These are phyloP conservation scores for Microsporum ferrugineum DNA, from an alignment of 2,329 filamentous ascomycete species.

Conservation along the genomic window DNA sequence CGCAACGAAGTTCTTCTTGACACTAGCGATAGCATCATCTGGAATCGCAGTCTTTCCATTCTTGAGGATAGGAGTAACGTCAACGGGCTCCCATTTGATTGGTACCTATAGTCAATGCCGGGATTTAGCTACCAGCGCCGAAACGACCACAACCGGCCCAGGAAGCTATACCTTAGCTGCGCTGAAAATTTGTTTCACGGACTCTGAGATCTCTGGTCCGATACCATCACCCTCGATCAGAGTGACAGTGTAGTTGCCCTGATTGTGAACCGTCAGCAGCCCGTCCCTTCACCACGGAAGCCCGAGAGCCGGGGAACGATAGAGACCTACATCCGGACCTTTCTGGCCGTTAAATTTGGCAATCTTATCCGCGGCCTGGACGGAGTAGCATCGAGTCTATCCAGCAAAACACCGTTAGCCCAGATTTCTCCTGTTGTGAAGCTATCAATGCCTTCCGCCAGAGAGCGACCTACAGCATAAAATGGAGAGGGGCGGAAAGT, in stretches of 20 bases:
- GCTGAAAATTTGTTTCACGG: constrained; percentile 96
- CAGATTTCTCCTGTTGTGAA: constrained; percentile 9
- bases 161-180: constrained; percentile 63
- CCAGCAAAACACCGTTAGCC: constrained; percentile 14
- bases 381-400: constrained; percentile 51
- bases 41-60: constrained; percentile 94
- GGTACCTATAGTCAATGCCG: constrained; percentile 51
- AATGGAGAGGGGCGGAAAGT: constrained; percentile 39
- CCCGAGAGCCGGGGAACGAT: background rate
- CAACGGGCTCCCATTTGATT: constrained; percentile 92
- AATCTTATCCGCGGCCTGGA: constrained; percentile 53
- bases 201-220: constrained; percentile 92
- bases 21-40: constrained; percentile 81
- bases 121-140: background rate
- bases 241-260: constrained; percentile 93
- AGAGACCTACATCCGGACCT: constrained; percentile 63
- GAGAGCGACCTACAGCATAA: constrained; percentile 44
- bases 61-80: constrained; percentile 86
- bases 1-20: constrained; percentile 90
- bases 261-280: constrained; percentile 11
- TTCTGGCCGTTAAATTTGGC: constrained; percentile 91
- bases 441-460: background rate
- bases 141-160: background rate
- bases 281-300: background rate
- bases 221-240: constrained; percentile 99